Percentiles rank a stretch among this genome's conserved stretches.
These are phyloP conservation scores for Neonectria hederae DNA, from an alignment of 2,329 filamentous ascomycete genomes.

Conservation along the genomic window DNA sequence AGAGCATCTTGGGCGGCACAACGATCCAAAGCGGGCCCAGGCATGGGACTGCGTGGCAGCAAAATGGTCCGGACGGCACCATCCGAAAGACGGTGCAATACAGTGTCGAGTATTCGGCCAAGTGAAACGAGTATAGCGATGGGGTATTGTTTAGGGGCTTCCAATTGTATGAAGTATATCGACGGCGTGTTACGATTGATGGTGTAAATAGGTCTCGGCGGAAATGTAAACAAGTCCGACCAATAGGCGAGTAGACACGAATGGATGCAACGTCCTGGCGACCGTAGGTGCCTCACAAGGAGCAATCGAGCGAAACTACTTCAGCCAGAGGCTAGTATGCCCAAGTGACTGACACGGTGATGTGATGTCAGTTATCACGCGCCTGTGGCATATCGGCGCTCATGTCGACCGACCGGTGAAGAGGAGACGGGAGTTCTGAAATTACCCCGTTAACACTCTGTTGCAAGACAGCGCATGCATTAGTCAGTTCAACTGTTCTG, in stretches of 20 bases:
- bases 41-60: slow-evolving; percentile 17
- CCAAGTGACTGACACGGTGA: neutral
- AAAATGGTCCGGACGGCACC: slow-evolving; percentile 17
- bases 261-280: slow-evolving; percentile 8
- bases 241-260: neutral
- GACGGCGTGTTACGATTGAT: slow-evolving; percentile 15
- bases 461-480: neutral
- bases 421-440: neutral
- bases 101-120: slow-evolving; percentile 30
- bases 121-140: neutral
- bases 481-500: neutral
- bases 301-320: neutral
- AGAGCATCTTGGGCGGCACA: slow-evolving; percentile 33
- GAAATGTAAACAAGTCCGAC: slow-evolving; percentile 6
- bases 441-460: neutral
- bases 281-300: neutral
- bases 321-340: neutral
- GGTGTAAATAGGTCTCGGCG: slow-evolving; percentile 12
- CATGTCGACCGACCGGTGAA: slow-evolving; percentile 16
- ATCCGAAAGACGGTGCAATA: slow-evolving; percentile 35
- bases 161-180: neutral
- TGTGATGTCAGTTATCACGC: neutral
- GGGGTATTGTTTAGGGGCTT: neutral
- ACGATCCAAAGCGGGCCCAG: slow-evolving; percentile 20
- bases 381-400: slow-evolving; percentile 2